A percentile compares a stretch with the other conserved stretches of the same genome.
Conservation (phyloP, 176 grass and related monocot genomes). For the Thalia dealbata region DNA sequence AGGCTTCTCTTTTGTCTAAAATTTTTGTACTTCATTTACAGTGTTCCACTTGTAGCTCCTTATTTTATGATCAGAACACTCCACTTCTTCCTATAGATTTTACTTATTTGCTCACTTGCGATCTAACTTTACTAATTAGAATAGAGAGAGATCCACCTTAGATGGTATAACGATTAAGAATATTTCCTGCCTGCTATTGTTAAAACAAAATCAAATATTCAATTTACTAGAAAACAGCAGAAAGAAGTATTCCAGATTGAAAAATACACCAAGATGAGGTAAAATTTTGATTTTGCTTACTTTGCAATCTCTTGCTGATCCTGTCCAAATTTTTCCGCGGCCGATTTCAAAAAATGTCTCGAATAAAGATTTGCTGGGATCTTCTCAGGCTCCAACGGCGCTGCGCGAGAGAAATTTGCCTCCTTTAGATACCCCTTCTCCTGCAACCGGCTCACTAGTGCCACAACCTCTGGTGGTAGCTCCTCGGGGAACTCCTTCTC, state of each 20-base stretch:
- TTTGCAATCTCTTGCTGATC: conserved; percentile 49
- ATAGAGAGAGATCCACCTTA: background rate
- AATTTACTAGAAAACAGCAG: background rate
- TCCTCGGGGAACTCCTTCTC: conserved; percentile 25
- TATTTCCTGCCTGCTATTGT: background rate
- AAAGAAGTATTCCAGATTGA: background rate
- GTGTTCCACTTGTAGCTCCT: background rate
- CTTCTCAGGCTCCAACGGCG: background rate
- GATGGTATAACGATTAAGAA: background rate
- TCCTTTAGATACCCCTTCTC: conserved; percentile 30
- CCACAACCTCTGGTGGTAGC: conserved; percentile 20
- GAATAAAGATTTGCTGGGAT: conserved; percentile 11
- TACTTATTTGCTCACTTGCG: background rate
- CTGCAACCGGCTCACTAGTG: conserved; percentile 37
- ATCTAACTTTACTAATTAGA: background rate
- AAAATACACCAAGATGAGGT: background rate
- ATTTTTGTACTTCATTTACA: too few relatives aligned
- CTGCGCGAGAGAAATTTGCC: conserved; percentile 15
- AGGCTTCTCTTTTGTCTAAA: too few relatives aligned
- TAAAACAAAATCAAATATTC: background rate
- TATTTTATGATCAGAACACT: background rate
- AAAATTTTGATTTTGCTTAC: conserved; percentile 27
- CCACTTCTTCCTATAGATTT: background rate
- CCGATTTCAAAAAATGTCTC: conserved; percentile 36
- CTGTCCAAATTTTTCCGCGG: conserved; percentile 40